These are phyloP conservation scores for Ceratobasidium sp. DNA, from an alignment of 1,284 basidiomycete species.

Conservation along the genomic window DNA sequence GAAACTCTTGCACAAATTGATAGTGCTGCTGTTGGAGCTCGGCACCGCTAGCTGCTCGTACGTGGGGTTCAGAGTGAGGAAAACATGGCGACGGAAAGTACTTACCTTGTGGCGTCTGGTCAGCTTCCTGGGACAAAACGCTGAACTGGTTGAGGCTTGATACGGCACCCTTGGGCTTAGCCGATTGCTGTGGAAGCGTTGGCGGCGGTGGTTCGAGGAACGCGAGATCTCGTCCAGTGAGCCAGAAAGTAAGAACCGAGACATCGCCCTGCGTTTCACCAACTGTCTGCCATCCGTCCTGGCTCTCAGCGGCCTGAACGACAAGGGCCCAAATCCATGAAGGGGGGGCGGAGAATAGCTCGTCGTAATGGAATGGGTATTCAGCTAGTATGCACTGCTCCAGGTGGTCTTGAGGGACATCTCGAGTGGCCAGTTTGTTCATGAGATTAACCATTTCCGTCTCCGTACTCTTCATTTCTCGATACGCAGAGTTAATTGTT, in stretches of 20 bases:
- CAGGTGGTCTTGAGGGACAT: slow-evolving; percentile 61
- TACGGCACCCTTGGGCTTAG: not conserved
- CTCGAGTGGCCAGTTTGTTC: slow-evolving; percentile 58
- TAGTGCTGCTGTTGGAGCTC: slow-evolving; percentile 2
- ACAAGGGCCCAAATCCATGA: slow-evolving; percentile 59
- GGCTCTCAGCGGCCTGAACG: slow-evolving; percentile 13
- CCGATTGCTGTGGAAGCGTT: not conserved
- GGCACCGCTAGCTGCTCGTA: not conserved
- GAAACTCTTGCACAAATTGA: not conserved
- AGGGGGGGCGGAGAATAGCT: slow-evolving; percentile 59
- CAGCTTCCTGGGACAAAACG: not conserved
- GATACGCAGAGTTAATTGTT: slow-evolving; percentile 56
- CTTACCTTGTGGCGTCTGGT: not conserved
- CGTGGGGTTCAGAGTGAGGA: not conserved
- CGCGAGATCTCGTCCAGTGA: slow-evolving; percentile 23
- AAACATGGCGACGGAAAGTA: not conserved
- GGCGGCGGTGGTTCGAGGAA: slow-evolving; percentile 26
- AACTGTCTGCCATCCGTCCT: slow-evolving; percentile 43
- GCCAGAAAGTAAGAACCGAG: slow-evolving; percentile 31
- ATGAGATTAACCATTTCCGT: slow-evolving; percentile 64
- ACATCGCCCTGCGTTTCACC: not conserved
- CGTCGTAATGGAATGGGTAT: slow-evolving; percentile 62
- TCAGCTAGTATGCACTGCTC: slow-evolving; percentile 59
- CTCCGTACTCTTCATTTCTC: slow-evolving; percentile 63
- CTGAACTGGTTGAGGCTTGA: not conserved